Conservation (phyloP, 768 basidiomycete species). For the Dictyophora rubrovolvata region DNA sequence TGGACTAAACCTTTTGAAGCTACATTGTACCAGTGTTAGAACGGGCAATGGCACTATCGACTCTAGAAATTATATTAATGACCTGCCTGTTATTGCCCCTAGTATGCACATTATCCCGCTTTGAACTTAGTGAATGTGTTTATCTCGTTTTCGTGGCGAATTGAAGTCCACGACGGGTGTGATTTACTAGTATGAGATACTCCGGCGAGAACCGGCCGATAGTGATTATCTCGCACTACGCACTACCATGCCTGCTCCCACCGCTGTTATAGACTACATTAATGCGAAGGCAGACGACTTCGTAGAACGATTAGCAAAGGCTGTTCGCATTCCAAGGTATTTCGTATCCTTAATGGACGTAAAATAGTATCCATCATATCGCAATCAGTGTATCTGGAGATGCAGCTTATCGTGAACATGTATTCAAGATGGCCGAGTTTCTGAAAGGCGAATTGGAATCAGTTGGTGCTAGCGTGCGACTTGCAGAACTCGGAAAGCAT, state of each 20-base stretch:
- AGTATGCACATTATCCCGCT: no score
- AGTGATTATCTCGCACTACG: no score
- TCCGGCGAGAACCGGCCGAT: no score
- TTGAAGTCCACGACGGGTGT: no score
- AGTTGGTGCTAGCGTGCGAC: conserved; percentile 70
- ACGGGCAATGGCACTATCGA: neutral
- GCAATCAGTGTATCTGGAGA: conserved; percentile 58
- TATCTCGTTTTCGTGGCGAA: no score
- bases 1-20: neutral
- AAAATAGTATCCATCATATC: conserved; percentile 1
- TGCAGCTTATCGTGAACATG: conserved; percentile 59
- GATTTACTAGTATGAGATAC: no score
- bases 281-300: conserved; percentile 63
- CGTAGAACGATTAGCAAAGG: conserved; percentile 67
- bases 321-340: conserved; percentile 77
- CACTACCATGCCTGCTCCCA: conserved; percentile 5
- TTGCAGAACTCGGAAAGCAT: conserved; percentile 71
- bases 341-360: neutral
- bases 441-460: conserved; percentile 60
- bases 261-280: conserved; percentile 33
- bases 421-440: conserved; percentile 80
- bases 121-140: no score
- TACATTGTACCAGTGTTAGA: neutral
- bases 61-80: no score
- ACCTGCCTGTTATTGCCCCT: no score